Conservation (phyloP, 2,329 filamentous ascomycete species). For the Aureobasidium vineae region DNA sequence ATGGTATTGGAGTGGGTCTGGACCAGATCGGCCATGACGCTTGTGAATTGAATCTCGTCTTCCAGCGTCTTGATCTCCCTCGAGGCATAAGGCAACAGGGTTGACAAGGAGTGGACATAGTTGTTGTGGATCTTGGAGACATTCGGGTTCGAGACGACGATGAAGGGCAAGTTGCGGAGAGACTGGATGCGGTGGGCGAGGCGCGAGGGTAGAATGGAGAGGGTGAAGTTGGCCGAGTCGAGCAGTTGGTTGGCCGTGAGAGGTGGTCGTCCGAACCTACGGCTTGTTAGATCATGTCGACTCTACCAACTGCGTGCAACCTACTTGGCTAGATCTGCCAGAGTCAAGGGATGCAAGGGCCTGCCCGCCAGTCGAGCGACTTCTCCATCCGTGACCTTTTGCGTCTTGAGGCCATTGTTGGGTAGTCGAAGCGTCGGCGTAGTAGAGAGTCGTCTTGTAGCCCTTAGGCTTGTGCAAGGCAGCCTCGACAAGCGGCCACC, state of each 20-base stretch:
- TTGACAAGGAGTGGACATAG: slow-evolving; percentile 89
- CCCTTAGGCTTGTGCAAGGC: neutral
- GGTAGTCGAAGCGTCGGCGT: neutral
- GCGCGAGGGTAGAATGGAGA: slow-evolving; percentile 85
- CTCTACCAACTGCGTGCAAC: slow-evolving; percentile 30
- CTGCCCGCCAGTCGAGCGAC: slow-evolving; percentile 75
- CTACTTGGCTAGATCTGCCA: slow-evolving; percentile 86
- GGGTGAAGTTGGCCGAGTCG: slow-evolving; percentile 91
- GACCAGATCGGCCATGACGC: slow-evolving; percentile 92
- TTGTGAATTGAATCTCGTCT: slow-evolving; percentile 87
- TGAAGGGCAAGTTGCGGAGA: slow-evolving; percentile 89
- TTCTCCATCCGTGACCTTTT: slow-evolving; percentile 63
- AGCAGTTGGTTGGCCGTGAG: slow-evolving; percentile 77
- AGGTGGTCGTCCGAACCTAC: slow-evolving; percentile 74
- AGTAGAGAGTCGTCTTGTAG: neutral
- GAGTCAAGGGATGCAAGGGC: slow-evolving; percentile 75
- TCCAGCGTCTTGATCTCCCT: slow-evolving; percentile 71
- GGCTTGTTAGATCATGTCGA: neutral
- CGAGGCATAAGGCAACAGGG: slow-evolving; percentile 79
- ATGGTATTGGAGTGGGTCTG: slow-evolving; percentile 94
- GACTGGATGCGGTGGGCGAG: slow-evolving; percentile 93
- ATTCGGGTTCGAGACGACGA: slow-evolving; percentile 96
- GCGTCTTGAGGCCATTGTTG: slow-evolving; percentile 37
- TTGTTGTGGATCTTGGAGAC: slow-evolving; percentile 94
- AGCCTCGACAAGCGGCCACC: neutral